Evolutionary conservation across 768 basidiomycete species (phyloP).

Genomic region (Boletus barrowsii): DNA sequence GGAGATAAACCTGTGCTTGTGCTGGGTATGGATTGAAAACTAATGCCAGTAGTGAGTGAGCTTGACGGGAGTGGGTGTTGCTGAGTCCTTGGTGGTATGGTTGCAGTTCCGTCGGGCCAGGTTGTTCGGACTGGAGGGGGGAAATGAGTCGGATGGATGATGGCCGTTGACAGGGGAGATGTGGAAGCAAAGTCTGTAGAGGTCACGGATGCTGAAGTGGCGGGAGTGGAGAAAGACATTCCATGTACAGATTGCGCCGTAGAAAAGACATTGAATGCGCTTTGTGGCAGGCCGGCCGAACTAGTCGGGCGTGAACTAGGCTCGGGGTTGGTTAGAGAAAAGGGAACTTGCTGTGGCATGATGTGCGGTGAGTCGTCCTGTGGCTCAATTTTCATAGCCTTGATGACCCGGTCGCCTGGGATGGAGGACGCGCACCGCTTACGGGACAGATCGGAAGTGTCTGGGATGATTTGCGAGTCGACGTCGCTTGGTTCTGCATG

Average conservation of each 20-base stretch:
- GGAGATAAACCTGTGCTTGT: slow-evolving; percentile 29
- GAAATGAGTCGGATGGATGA: slow-evolving; percentile 25
- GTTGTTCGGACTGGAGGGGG: slow-evolving; percentile 26
- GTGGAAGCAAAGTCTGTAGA: slow-evolving; percentile 24
- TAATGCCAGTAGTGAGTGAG: slow-evolving; percentile 24
- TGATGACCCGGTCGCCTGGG: slow-evolving; percentile 43
- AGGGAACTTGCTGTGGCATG: slow-evolving; percentile 24
- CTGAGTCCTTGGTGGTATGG: slow-evolving; percentile 30
- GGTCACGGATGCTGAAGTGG: slow-evolving; percentile 17
- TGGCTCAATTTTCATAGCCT: slow-evolving; percentile 49
- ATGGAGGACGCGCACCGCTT: slow-evolving; percentile 52
- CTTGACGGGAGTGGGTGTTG: slow-evolving; percentile 31
- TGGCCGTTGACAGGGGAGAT: slow-evolving; percentile 19
- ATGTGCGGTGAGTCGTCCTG: slow-evolving; percentile 38
- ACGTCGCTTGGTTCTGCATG: slow-evolving; percentile 13
- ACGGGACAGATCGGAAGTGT: slow-evolving; percentile 42
- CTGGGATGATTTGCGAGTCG: slow-evolving; percentile 26
- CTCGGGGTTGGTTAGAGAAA: slow-evolving; percentile 26
- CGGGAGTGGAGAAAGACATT: slow-evolving; percentile 20
- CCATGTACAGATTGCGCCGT: slow-evolving; percentile 13
- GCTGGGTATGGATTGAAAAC: slow-evolving; percentile 34
- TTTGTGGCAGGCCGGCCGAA: slow-evolving; percentile 26
- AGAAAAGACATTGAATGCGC: slow-evolving; percentile 22
- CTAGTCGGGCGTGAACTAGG: slow-evolving; percentile 33
- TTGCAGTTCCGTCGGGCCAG: slow-evolving; percentile 29